Percentiles rank a stretch among this genome's conserved stretches.
phyloP scores from a whole-genome alignment of 2,329 filamentous ascomycete genomes.

The Fusarium floridanum region DNA sequence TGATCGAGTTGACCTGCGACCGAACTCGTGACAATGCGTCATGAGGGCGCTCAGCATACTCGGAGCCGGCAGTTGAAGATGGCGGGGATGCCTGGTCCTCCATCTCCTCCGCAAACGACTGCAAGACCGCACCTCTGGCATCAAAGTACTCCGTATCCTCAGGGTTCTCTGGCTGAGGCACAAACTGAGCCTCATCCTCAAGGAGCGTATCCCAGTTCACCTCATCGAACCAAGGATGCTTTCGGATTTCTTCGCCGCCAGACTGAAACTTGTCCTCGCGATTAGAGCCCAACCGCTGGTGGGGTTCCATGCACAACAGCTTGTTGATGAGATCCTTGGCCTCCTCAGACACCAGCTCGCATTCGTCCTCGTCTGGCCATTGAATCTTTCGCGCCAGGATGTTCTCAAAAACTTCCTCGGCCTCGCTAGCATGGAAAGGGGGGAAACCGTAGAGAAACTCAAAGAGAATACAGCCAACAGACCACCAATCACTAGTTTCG shows the following conservation, averaged over 20 bases:
- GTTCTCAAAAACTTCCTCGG: constrained; percentile 96
- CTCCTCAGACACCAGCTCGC: constrained; percentile 80
- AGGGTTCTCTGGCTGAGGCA: constrained; percentile 90
- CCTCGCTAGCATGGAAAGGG: constrained; percentile 90
- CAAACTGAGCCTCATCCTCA: constrained; percentile 96
- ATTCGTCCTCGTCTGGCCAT: constrained; percentile 88
- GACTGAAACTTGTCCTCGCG: constrained; percentile 83
- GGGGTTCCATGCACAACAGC: constrained; percentile 86
- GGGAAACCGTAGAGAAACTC: constrained; percentile 95
- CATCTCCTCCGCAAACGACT: constrained; percentile 93
- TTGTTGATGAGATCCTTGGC: constrained; percentile 96
- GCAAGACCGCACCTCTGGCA: constrained; percentile 87
- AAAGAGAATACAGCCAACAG: constrained; percentile 97
- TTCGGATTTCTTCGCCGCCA: constrained; percentile 92
- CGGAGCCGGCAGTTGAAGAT: constrained; percentile 74
- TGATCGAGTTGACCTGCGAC: constrained; percentile 86
- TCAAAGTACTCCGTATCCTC: constrained; percentile 99
- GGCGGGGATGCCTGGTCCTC: constrained; percentile 88
- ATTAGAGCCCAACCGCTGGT: constrained; percentile 87
- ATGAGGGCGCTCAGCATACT: constrained; percentile 91
- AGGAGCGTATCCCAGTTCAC: constrained; percentile 91
- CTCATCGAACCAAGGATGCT: constrained; percentile 88
- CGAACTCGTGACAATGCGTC: constrained; percentile 93
- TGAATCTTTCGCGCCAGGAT: constrained; percentile 90
- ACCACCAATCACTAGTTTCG: constrained; percentile 99